Base-by-base conservation (phyloP, 2,329 filamentous ascomycete species). In the Aspergillus tanneri region DNA sequence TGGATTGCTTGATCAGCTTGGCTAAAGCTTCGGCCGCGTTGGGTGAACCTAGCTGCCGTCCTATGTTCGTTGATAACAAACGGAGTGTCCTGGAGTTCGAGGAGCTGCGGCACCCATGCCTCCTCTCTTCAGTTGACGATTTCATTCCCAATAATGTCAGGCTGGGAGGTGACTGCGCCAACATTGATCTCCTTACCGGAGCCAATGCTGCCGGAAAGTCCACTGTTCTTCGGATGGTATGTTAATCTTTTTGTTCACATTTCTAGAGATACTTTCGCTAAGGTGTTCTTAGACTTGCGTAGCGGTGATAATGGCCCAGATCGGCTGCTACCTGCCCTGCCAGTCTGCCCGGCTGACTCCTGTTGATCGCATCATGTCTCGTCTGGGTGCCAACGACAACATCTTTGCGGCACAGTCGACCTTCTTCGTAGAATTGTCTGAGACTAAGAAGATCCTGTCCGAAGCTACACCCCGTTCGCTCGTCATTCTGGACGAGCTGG, bases 161-260 rank as follows among this genome's bases (percentile, higher is more conserved):
- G 50, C 83, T 99, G 3, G 93, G 93, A 50, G 93, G 93, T 5
- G 77, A 85, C 8, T 77, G 79, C 6, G 78, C 90, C 44, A 96
- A 92, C 61, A 92, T 99, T 60, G 90, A 88, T 59, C 77, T 99
- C 23, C 80, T 99, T 30, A 99, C 93, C 1, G 93, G 93, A 66
- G 93, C 93, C 51, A 99, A 99, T 64, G 93, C 93, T 7, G 93
- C 93, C 40, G 93, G 93, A 65, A 99, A 99, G 73, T 97, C 93
- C 1, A 99, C 93, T 1, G 83, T 99, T 35, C 80, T 99, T 24
- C 84, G 93, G 64, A 97, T 97, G 93, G 86, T 88, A 75, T 72
- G 81, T 69, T 2, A 5, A 14, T n/a, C 36, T 5, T 24, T 23
- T 7, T 22, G 3, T 32, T 21, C 6, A n/a, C n/a, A n/a, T n/a